Percentiles rank a stretch among this genome's conserved stretches.
Evolutionary conservation across 805 yeast species (phyloP).

Genomic region (Peterozyma xylosa): DNA sequence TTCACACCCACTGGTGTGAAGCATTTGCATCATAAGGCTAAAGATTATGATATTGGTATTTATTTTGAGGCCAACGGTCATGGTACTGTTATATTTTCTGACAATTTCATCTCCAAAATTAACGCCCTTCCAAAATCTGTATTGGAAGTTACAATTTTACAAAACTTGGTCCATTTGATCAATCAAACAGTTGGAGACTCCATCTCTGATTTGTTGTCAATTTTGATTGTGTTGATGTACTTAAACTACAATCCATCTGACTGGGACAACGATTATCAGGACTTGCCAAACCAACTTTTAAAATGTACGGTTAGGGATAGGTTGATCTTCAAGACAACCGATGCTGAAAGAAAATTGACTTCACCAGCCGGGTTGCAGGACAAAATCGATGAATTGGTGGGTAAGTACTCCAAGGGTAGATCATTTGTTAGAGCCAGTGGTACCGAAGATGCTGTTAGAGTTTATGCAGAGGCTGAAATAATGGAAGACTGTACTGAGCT

Average conservation of each 20-base stretch:
- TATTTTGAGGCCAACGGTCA: slow-evolving; percentile 99
- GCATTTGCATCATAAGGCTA: slow-evolving; percentile 90
- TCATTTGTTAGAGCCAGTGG: slow-evolving; percentile 96
- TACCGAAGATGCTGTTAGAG: slow-evolving; percentile 95
- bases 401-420: slow-evolving; percentile 53
- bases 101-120: slow-evolving; percentile 35
- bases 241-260: slow-evolving; percentile 50
- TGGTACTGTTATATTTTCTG: slow-evolving; percentile 85
- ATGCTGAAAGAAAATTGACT: slow-evolving; percentile 80
- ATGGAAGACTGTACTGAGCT: slow-evolving; percentile 38
- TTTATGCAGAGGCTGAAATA: slow-evolving; percentile 82
- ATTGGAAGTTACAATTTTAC: slow-evolving; percentile 46
- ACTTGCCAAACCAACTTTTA: slow-evolving; percentile 78
- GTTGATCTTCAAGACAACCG: slow-evolving; percentile 68
- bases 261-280: slow-evolving; percentile 76
- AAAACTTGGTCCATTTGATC: slow-evolving; percentile 60
- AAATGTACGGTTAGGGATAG: slow-evolving; percentile 85
- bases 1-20: slow-evolving; percentile 96
- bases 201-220: slow-evolving; percentile 80
- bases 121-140: slow-evolving; percentile 28
- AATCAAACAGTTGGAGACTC: slow-evolving; percentile 99
- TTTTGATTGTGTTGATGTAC: slow-evolving; percentile 54
- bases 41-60: slow-evolving; percentile 79
- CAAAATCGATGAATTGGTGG: slow-evolving; percentile 59
- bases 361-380: slow-evolving; percentile 75